A percentile compares a stretch with the other conserved stretches of the same genome.
These are phyloP conservation scores for Erigeron philadelphicus DNA, from an alignment of 140 eudicot genomes.

Conservation along the genomic window DNA sequence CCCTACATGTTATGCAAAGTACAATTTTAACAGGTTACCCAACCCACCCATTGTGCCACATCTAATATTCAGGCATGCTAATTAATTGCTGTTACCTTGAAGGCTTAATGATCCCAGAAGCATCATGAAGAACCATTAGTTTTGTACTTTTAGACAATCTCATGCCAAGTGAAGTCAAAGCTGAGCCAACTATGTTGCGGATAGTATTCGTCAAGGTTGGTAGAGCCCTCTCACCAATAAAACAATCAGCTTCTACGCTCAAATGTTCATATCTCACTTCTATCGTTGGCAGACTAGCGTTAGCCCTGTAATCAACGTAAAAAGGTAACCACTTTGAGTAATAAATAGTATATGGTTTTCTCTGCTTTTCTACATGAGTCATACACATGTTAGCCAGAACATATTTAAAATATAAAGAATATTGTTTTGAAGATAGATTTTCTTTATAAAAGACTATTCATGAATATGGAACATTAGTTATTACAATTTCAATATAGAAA, in stretches of 20 bases:
- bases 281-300: conserved; percentile 52
- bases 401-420: background rate
- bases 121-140: conserved; percentile 39
- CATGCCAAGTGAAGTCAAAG: conserved; percentile 35
- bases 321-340: conserved; percentile 16
- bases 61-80: background rate
- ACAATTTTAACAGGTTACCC: background rate
- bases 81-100: conserved; percentile 40
- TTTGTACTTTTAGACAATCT: conserved; percentile 28
- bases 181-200: conserved; percentile 41
- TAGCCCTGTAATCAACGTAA: conserved; percentile 36
- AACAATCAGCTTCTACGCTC: conserved; percentile 55
- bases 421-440: no score
- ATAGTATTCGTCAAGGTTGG: conserved; percentile 61
- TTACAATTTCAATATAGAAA: no score
- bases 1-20: background rate
- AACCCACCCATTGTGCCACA: background rate
- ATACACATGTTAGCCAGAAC: background rate
- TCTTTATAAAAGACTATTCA: background rate
- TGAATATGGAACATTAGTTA: no score
- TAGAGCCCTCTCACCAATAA: conserved; percentile 64
- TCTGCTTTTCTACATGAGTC: background rate
- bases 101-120: conserved; percentile 56
- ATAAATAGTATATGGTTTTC: background rate
- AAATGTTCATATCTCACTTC: conserved; percentile 60